phyloP scores from a whole-genome alignment of 1,139 yeast species.

The Pneumocystis canis region DNA sequence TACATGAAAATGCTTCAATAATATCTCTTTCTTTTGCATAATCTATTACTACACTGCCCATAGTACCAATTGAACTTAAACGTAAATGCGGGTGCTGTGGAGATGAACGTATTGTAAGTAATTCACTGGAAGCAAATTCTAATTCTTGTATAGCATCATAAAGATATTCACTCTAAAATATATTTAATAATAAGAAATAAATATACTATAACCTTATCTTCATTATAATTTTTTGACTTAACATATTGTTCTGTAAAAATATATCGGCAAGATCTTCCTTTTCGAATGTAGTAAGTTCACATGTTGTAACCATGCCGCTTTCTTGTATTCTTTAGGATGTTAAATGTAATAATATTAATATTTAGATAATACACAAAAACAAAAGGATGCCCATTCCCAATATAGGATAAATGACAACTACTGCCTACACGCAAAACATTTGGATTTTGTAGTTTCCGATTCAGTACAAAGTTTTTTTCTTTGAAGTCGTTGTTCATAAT shows the following conservation, averaged over 20 bases:
- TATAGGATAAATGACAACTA: slow-evolving; percentile 11
- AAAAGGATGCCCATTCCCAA: slow-evolving; percentile 13
- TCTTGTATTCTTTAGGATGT: slow-evolving; percentile 13
- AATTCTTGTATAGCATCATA: slow-evolving; percentile 16
- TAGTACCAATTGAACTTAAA: slow-evolving; percentile 12
- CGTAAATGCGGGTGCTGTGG: slow-evolving; percentile 12
- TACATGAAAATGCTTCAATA: slow-evolving; percentile 15
- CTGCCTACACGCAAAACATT: slow-evolving; percentile 11
- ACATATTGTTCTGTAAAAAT: slow-evolving; percentile 12
- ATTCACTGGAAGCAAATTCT: slow-evolving; percentile 14
- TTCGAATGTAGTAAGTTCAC: slow-evolving; percentile 16
- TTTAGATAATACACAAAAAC: slow-evolving; percentile 11
- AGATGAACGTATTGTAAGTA: slow-evolving; percentile 11
- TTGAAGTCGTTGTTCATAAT: slow-evolving; percentile 12
- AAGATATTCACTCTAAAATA: slow-evolving; percentile 9
- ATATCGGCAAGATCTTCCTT: slow-evolving; percentile 12
- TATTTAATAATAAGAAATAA: background rate
- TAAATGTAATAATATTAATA: background rate
- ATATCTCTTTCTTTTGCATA: slow-evolving; percentile 15
- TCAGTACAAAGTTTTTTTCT: slow-evolving; percentile 4
- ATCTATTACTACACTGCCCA: slow-evolving; percentile 15
- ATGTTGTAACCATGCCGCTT: slow-evolving; percentile 15
- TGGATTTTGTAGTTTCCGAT: background rate
- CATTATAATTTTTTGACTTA: slow-evolving; percentile 14
- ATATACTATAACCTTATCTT: background rate